These are phyloP conservation scores for Physcomitrium patens DNA, from an alignment of 225 moss, liverwort and hornwort genomes.

Conservation along the genomic window DNA sequence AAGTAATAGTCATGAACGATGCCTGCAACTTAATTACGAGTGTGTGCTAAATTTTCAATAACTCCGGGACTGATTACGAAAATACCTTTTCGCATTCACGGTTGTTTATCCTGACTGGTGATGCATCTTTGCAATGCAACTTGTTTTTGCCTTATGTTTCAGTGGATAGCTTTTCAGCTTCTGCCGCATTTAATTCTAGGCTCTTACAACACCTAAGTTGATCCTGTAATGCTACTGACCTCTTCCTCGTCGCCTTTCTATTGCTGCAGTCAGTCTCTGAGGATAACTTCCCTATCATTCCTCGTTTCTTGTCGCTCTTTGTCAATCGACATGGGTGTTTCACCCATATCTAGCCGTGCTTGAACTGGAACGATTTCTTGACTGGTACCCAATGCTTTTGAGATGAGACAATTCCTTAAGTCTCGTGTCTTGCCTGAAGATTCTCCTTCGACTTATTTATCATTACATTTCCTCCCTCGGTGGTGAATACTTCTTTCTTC, in stretches of 20 bases:
- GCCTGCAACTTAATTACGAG: no score
- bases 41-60: no score
- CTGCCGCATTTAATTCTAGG: neutral
- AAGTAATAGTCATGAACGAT: no score
- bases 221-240: constrained; percentile 2
- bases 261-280: constrained; percentile 4
- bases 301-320: constrained; percentile 16
- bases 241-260: constrained; percentile 9
- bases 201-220: no score
- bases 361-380: neutral
- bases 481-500: neutral
- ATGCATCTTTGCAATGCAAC: neutral
- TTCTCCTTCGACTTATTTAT: neutral
- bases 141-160: neutral
- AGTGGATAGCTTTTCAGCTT: constrained; percentile 1
- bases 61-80: neutral
- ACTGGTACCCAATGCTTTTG: neutral
- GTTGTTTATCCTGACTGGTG: neutral
- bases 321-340: neutral
- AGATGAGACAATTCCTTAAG: neutral
- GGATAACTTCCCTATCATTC: neutral
- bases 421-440: neutral
- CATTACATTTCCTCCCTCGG: neutral
- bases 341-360: neutral
- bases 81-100: neutral